Percentiles rank a stretch among this genome's conserved stretches.
Evolutionary conservation across 768 basidiomycete species (phyloP).

Genomic region (Leccinum uliginosum): DNA sequence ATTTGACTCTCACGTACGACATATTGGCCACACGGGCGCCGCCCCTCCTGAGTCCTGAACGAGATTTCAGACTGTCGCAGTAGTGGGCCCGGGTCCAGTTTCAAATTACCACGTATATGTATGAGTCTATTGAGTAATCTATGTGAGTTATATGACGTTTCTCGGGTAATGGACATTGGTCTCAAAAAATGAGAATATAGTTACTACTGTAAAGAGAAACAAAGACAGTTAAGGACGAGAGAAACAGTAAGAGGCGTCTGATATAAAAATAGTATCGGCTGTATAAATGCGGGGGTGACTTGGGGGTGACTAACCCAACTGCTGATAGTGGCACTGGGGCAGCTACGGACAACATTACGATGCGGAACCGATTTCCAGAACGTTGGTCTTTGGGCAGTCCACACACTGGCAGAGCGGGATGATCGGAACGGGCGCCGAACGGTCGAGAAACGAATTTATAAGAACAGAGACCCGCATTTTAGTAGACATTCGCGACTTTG

Average conservation of each 20-base stretch:
- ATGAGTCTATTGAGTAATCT: neutral
- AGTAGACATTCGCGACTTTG: neutral
- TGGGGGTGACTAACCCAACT: too few species aligned
- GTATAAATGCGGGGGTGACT: neutral
- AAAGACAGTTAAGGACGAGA: neutral
- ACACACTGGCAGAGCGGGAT: neutral
- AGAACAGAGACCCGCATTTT: neutral
- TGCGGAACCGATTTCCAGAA: neutral
- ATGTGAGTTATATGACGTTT: neutral
- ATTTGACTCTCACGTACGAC: neutral
- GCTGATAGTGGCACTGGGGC: neutral
- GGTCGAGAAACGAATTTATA: neutral
- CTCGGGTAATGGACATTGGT: neutral
- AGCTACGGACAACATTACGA: neutral
- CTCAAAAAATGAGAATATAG: neutral
- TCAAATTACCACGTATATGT: neutral
- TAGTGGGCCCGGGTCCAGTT: neutral
- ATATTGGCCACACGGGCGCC: neutral
- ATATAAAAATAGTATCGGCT: neutral
- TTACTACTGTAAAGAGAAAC: neutral
- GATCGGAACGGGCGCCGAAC: neutral
- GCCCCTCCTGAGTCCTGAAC: neutral
- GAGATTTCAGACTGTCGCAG: neutral
- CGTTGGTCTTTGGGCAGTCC: neutral
- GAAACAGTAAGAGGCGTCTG: neutral